Evolutionary conservation across 2,329 filamentous ascomycete species (phyloP), one percentile per base, ranked within the genome.

Genomic region (Epichloe coenophiala): DNA sequence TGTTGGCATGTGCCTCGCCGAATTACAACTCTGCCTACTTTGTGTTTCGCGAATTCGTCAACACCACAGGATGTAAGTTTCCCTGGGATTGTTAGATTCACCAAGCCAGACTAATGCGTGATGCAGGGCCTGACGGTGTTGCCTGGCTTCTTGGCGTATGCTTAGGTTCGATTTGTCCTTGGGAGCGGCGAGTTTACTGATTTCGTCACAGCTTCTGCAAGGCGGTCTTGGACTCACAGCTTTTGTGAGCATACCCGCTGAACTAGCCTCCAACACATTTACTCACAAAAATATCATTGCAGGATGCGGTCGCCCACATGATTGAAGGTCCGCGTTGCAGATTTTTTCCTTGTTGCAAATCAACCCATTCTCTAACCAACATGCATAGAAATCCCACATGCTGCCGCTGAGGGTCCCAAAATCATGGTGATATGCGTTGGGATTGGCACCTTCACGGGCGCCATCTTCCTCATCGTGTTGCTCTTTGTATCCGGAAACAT

Each of bases 401-500:
- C 63, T 0, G 59, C 64, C 0, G 45, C 54, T 2, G 58, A 65
- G 63, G 64, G 63, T 0, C 63, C 64, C 1, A 63, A 60, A 31
- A 65, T 66, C 39, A 66, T 66, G 64, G 49, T 84, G 12, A 75
- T 73, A 50, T 83, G 79, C 54, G 78, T 84, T 35, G 67, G 66
- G 6, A 84, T 84, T 45, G 81, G 81, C 11, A 77, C 78, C 21
- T 66, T 74, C 3, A 83, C 81, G 0, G 81, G 81, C 1, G 77
- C 77, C 50, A 65, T 83, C 47, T 84, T 84, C 60, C 66, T 84
- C 21, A 70, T 76, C 43, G 75, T 80, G 37, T 67, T 86, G 1
- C 72, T 86, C 1, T 85, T 86, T 48, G 80, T 83, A 31, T 72
- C 80, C 6, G 75, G 75, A 3, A 72, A 83, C 53, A 71, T 81